Evolutionary conservation across 2,329 filamentous ascomycete species (phyloP).

Genomic region (Macrophomina phaseolina): DNA sequence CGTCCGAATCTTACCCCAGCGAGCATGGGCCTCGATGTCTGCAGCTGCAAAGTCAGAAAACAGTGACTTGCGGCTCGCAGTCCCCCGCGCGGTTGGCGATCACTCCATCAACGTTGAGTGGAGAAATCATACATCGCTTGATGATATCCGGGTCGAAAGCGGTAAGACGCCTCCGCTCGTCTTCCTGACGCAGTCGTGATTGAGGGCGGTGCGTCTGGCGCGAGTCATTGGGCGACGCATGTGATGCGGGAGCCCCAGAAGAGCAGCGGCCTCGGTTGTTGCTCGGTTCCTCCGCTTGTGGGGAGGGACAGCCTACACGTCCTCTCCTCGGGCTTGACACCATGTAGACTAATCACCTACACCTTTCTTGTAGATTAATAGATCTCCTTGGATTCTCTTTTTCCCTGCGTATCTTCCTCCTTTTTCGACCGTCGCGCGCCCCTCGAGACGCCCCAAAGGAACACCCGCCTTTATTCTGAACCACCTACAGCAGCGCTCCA

Average conservation of each 20-base stretch:
- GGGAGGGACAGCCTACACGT: neutral
- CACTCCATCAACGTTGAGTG: neutral
- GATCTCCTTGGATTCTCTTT: neutral
- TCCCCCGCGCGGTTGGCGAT: neutral
- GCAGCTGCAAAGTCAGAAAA: neutral
- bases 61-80: neutral
- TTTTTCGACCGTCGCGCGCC: neutral
- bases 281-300: conserved; percentile 21
- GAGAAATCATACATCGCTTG: neutral
- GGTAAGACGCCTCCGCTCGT: neutral
- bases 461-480: neutral
- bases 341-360: conserved; percentile 21
- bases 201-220: conserved; percentile 4
- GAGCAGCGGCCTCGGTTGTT: conserved; percentile 18
- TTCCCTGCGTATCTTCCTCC: neutral
- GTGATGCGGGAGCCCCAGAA: conserved; percentile 21
- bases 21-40: neutral
- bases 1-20: neutral
- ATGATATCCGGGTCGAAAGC: neutral
- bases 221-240: conserved; percentile 20
- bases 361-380: conserved; percentile 8
- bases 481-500: neutral
- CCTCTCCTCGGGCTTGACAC: conserved; percentile 9
- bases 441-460: neutral
- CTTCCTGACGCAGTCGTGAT: neutral